Conservation (phyloP, 2,329 filamentous ascomycete species). For the Bipolaris victoriae region DNA sequence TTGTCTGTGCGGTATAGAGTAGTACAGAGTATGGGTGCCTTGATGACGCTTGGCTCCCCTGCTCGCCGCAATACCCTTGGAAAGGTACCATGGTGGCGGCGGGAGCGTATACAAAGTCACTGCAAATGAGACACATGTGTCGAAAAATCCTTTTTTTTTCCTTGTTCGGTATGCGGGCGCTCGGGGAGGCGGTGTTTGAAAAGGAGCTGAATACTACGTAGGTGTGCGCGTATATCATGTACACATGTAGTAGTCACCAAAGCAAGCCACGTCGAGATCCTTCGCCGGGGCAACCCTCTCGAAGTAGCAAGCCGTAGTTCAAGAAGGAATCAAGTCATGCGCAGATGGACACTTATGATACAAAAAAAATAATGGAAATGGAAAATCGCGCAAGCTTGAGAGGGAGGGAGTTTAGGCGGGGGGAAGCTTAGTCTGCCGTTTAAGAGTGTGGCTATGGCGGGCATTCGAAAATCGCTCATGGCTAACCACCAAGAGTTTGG, state of each 20-base stretch:
- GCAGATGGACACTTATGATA: too few relatives aligned
- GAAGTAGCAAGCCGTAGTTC: constrained; percentile 1
- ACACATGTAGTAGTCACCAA: background rate
- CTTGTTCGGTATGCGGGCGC: background rate
- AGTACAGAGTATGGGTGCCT: too few relatives aligned
- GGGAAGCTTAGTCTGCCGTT: constrained; percentile 11
- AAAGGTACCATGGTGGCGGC: background rate
- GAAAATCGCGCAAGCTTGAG: constrained; percentile 11
- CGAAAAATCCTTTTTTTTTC: background rate
- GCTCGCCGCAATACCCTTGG: background rate
- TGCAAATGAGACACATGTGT: background rate
- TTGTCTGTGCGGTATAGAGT: background rate
- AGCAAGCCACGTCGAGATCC: background rate
- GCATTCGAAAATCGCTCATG: constrained; percentile 31
- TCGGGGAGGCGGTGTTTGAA: too few relatives aligned
- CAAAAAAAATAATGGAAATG: background rate
- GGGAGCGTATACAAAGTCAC: too few relatives aligned
- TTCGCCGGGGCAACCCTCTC: background rate
- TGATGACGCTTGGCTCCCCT: background rate
- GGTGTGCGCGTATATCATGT: too few relatives aligned
- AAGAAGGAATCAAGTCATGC: background rate
- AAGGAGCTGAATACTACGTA: too few relatives aligned
- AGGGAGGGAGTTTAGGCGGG: background rate
- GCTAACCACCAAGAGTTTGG: constrained; percentile 34
- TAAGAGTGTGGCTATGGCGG: constrained; percentile 26